These are phyloP conservation scores for Metarhizium robertsii DNA, from an alignment of 2,329 filamentous ascomycete genomes.

Conservation along the genomic window DNA sequence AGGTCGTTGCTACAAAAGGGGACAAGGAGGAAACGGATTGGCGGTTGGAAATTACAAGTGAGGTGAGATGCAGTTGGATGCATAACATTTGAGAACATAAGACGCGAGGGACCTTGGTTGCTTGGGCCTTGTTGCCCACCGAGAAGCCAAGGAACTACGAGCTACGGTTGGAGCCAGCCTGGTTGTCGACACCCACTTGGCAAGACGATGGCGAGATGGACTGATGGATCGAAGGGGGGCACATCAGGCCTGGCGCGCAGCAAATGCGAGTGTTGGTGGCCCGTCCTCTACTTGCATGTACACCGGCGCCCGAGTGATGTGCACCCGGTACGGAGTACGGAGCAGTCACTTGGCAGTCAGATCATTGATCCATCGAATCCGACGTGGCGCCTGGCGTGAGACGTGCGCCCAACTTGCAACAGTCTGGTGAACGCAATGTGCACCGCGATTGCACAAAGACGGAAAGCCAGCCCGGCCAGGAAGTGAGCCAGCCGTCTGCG, in stretches of 20 bases:
- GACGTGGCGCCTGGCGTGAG: too few species aligned
- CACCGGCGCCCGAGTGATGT: too few species aligned
- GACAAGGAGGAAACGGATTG: background rate
- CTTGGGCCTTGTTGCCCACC: background rate
- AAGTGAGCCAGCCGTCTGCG: too few species aligned
- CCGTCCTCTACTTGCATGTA: too few species aligned
- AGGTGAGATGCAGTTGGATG: conserved; percentile 1
- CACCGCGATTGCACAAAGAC: too few species aligned
- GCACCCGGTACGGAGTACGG: background rate
- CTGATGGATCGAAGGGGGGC: background rate
- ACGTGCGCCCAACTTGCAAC: too few species aligned
- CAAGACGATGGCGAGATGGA: background rate
- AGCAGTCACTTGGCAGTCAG: too few species aligned
- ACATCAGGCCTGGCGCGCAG: background rate
- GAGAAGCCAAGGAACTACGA: background rate
- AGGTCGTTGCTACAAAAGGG: background rate
- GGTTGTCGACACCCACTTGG: background rate
- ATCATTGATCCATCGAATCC: too few species aligned
- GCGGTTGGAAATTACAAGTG: conserved; percentile 1
- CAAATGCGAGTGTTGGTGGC: too few species aligned
- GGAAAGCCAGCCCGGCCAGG: too few species aligned
- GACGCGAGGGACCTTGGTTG: background rate
- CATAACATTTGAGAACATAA: background rate
- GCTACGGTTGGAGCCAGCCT: background rate
- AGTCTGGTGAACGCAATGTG: too few species aligned